Evolutionary conservation across 139 green algal species (phyloP).

Genomic region (Monoraphidium neglectum): DNA sequence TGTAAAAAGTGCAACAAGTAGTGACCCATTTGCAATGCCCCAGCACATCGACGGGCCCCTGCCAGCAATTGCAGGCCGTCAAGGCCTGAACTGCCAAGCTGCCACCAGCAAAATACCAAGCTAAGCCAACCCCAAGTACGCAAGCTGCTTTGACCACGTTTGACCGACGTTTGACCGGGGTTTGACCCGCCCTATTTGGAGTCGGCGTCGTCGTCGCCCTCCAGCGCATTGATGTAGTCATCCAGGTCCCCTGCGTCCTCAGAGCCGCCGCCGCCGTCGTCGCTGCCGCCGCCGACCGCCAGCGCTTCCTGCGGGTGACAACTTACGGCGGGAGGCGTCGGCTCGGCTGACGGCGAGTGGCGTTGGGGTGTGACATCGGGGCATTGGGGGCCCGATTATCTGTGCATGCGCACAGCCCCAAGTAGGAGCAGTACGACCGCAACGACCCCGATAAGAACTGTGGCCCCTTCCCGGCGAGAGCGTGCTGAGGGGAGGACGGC

Average conservation of each 20-base stretch:
- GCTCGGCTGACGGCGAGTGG: too few relatives aligned
- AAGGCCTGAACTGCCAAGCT: background rate
- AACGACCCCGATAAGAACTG: background rate
- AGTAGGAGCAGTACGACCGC: background rate
- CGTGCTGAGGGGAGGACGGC: background rate
- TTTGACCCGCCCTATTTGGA: background rate
- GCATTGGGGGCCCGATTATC: too few relatives aligned
- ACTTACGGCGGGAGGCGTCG: background rate
- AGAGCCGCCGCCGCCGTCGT: slow-evolving; percentile 2
- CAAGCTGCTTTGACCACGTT: too few relatives aligned
- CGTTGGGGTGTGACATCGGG: too few relatives aligned
- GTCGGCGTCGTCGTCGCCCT: background rate
- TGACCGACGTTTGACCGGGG: background rate
- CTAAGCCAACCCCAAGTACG: background rate
- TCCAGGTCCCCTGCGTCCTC: slow-evolving; percentile 62
- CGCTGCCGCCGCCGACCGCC: slow-evolving; percentile 1
- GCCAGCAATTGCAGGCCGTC: background rate
- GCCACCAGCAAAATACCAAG: background rate
- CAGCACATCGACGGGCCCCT: too few relatives aligned
- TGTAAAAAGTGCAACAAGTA: too few relatives aligned
- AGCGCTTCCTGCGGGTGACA: slow-evolving; percentile 28
- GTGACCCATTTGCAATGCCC: too few relatives aligned
- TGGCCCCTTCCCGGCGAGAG: background rate
- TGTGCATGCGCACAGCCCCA: background rate
- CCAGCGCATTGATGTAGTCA: slow-evolving; percentile 59